Evolutionary conservation across 2,329 filamentous ascomycete genomes (phyloP), one percentile per base, ranked within the genome.

Genomic region (Neonectria coccinea): DNA sequence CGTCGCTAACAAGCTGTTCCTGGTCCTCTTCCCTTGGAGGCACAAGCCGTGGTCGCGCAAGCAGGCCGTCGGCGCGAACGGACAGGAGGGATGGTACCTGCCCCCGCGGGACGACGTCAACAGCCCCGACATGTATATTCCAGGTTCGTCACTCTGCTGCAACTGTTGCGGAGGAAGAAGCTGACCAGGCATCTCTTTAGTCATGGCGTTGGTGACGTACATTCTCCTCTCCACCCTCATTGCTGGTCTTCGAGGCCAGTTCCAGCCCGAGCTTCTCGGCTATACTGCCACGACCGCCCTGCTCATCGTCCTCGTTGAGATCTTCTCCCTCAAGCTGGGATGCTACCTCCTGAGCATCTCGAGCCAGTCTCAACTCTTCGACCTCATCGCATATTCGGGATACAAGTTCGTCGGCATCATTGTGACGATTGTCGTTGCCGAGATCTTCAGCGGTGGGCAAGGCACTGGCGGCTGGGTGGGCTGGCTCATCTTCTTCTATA

Each of bases 381-480:
- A 99, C 74, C 82, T 99, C 55, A 91, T 99, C 58, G 97, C 97
- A 5, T 99, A 99, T 81, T 95, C 92, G 2, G 97, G 97, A 20
- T 99, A 99, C 83, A 99, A 99, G 80, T 99, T 99, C 75, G 95
- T 99, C 29, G 96, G 95, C 33, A 94, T 97, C 71, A 99, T 99
- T 66, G 86, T 92, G 54, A 97, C 94, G 0, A 89, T 98, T 67
- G 86, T 92, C 12, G 82, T 95, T 18, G 90, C 92, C 16, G 92
- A 97, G 79, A 85, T 93, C 16, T 80, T 92, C 69, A 97, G 91
- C 61, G 89, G 89, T 12, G 91, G 94, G 48, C 88, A 90, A 74
- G 92, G 95, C 22, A 96, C 93, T 2, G 91, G 94, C 54, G 92
- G 93, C 59, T 97, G 92, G 92, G 84, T 94, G 56, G 92, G 93